Percentiles rank a stretch among this genome's conserved stretches.
Evolutionary conservation across 148 eudicot species (phyloP).

Genomic region (Dianthus caryophyllus): DNA sequence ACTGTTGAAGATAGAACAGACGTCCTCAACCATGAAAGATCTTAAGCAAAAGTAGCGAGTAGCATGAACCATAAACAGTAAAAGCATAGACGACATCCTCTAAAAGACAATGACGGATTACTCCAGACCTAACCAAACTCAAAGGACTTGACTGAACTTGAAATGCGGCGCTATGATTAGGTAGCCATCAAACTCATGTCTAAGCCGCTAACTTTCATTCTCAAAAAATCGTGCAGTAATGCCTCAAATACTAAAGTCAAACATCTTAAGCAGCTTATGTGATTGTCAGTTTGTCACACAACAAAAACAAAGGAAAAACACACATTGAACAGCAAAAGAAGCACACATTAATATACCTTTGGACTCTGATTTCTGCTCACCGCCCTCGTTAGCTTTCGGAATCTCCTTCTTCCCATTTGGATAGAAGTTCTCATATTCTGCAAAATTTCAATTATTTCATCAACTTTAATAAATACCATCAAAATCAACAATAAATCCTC

Average conservation of each 20-base stretch:
- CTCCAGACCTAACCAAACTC: neutral
- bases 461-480: neutral
- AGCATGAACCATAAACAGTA: too few relatives aligned
- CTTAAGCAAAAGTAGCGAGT: neutral
- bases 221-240: neutral
- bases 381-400: constrained; percentile 45
- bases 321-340: neutral
- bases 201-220: neutral
- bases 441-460: constrained; percentile 9
- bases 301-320: neutral
- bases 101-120: neutral
- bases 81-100: neutral
- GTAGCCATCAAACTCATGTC: neutral
- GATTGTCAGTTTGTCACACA: too few relatives aligned
- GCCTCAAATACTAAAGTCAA: neutral
- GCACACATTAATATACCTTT: constrained; percentile 41
- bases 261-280: too few relatives aligned
- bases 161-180: neutral
- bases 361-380: constrained; percentile 58
- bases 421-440: constrained; percentile 78
- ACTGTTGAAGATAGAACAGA: neutral
- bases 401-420: constrained; percentile 84
- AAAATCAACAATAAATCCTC: neutral
- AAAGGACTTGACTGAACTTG: neutral
- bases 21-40: neutral